Evolutionary conservation across 805 yeast species (phyloP), one percentile per base, ranked within the genome.

Genomic region (Metschnikowia baotianmanensis): DNA sequence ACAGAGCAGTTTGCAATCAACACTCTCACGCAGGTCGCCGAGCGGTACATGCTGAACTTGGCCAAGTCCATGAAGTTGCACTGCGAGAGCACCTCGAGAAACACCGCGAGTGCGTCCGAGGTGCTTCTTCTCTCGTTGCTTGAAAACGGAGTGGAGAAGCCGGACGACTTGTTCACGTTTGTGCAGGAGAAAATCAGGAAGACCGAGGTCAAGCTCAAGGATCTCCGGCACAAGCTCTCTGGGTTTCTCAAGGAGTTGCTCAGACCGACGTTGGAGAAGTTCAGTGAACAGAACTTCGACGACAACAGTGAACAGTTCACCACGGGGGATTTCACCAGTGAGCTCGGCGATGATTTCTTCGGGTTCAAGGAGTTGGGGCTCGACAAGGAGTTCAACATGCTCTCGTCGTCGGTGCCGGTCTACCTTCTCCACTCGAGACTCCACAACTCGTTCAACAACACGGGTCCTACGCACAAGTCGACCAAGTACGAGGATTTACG

Each of bases 331-430:
- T 93, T 93, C 60, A 84, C 96, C 1, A 83, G 78, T 53, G 96
- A 90, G 46, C 67, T 93, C 27, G 99, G 98, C 6, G 99, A 91
- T 54, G 99, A 93, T 65, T 93, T 90, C 74, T 95, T 95, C 67
- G 99, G 99, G 0, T 95, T 93, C 71, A 85, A 78, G 57, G 98
- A 91, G 50, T 70, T 93, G 34, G 99, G 99, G 0, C 67, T 93
- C 38, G 98, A 91, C 55, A 86, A 83, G 54, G 99, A 93, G 61
- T 84, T 88, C 59, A 90, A 91, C 9, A 69, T 91, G 58, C 64
- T 89, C 36, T 83, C 90, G 21, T 76, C 90, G 3, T 78, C 96
- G 0, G 88, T 93, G 20, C 99, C 99, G 2, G 70, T 95, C 31
- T 96, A 91, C 61, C 68, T 93, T 42, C 68, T 93, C 26, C 96